Base-by-base conservation (phyloP, 805 yeast genomes). In the Candida sonorensis region DNA sequence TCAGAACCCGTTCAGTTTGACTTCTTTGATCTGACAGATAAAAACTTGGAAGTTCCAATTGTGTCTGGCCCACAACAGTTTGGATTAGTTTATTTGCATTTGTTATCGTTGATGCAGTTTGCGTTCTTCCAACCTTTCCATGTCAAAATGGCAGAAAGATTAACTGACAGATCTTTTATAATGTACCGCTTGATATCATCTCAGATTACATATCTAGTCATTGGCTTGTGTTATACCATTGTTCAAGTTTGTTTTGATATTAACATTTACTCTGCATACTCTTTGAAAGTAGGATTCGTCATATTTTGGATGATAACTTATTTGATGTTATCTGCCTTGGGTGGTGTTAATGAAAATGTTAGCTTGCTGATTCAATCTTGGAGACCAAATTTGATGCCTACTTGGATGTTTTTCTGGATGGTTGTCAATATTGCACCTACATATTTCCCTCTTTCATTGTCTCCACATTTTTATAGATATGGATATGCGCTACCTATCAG, bases 341-440 rank as follows among this genome's bases (percentile, higher is more conserved):
- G 90, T 32, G 70, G 78, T 17, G 73, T 75, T 24, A 78, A 76
- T 48, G 90, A 82, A 53, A 71, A 76, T 35, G 61, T 69, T 47
- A 75, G 75, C 3, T 50, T 75, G 53, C 25, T 77, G 8, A 50
- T 71, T 5, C 57, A 75, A 25, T 53, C 71, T 6, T 33, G 59
- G 15, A 65, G 61, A 33, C 86, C 88, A 2, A 79, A 81, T 15
- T 49, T 67, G 29, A 43, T 77, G 7, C 83, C 86, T 0, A 65
- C 77, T 40, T 78, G 85, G 83, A 58, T 81, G 51, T 62, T 79
- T 37, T 66, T 72, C 40, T 80, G 82, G 77, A 81, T 80, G 41
- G 69, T 81, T 36, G 33, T 66, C 23, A 81, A 81, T 45, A 69
- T 78, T 31, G 62, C 86, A 1, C 74, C 84, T 11, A 69, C 83